Percentiles rank a stretch among this genome's conserved stretches.
These are phyloP conservation scores for Kwoniella dendrophila DNA, from an alignment of 768 basidiomycete species.

Conservation along the genomic window DNA sequence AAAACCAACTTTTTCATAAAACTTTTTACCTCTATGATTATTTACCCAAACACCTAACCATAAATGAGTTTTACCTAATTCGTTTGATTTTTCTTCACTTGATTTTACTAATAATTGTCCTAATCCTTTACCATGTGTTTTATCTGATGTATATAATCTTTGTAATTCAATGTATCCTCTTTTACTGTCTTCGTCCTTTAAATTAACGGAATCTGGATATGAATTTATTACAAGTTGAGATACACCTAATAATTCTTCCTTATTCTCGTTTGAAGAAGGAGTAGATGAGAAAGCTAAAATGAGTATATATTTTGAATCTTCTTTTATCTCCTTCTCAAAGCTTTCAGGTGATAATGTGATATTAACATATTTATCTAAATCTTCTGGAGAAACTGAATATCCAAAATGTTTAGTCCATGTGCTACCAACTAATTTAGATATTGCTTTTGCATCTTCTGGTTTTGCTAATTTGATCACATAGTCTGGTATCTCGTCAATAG, in stretches of 20 bases:
- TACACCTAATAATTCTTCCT: conserved; percentile 20
- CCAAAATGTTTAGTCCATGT: conserved; percentile 43
- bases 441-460: conserved; percentile 6
- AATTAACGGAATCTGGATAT: background rate
- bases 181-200: background rate
- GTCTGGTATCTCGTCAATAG: background rate
- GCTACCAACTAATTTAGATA: conserved; percentile 25
- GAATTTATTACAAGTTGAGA: conserved; percentile 15
- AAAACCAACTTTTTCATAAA: conserved; percentile 30
- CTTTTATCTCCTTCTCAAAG: conserved; percentile 9
- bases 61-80: conserved; percentile 11
- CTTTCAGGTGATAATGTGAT: conserved; percentile 20
- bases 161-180: conserved; percentile 14
- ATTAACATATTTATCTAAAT: conserved; percentile 32
- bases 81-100: conserved; percentile 5
- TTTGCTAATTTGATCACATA: background rate
- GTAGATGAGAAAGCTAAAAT: background rate
- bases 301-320: conserved; percentile 10
- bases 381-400: conserved; percentile 29
- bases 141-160: conserved; percentile 15
- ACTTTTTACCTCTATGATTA: conserved; percentile 20
- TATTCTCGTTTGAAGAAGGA: too few species aligned
- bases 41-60: conserved; percentile 32
- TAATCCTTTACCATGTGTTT: conserved; percentile 17
- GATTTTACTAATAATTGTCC: background rate